Conservation (phyloP, 352 stramenopile species). For the Elongisporangium prolatum region DNA sequence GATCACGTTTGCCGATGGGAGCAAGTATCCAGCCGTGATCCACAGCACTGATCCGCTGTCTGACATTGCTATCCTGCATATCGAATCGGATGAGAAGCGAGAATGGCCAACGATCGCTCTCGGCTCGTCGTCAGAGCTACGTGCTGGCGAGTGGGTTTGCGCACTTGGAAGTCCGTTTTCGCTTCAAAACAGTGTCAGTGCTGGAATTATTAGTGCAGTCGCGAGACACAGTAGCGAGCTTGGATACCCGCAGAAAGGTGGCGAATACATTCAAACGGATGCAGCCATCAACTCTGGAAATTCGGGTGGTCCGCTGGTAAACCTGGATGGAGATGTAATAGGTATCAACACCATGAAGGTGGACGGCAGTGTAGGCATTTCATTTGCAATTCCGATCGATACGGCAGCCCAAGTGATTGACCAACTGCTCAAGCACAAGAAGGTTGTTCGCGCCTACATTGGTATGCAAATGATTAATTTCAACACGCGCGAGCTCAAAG, state of each 20-base stretch:
- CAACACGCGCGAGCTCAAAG: constrained; percentile 54
- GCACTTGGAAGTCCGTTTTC: constrained; percentile 90
- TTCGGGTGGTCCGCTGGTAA: constrained; percentile 91
- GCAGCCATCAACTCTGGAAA: constrained; percentile 93
- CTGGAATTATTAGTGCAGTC: constrained; percentile 89
- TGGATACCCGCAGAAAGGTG: constrained; percentile 69
- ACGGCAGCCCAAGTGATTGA: constrained; percentile 86
- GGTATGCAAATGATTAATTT: constrained; percentile 91
- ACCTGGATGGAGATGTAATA: constrained; percentile 91
- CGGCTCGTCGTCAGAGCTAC: constrained; percentile 68
- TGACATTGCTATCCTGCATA: constrained; percentile 90
- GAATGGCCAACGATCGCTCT: constrained; percentile 72
- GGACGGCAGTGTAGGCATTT: constrained; percentile 85
- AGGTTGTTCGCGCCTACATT: constrained; percentile 88
- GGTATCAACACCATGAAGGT: constrained; percentile 95
- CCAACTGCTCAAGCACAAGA: constrained; percentile 84
- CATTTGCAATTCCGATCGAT: constrained; percentile 93
- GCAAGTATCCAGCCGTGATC: constrained; percentile 68
- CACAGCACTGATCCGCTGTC: constrained; percentile 85
- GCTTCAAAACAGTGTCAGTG: constrained; percentile 89
- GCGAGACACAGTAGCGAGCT: constrained; percentile 87
- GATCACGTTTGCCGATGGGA: constrained; percentile 83
- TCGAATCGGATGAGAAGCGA: constrained; percentile 48
- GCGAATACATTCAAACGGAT: constrained; percentile 93
- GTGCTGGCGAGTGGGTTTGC: constrained; percentile 90